Conservation (phyloP, 1,139 yeast genomes). For the Geotrichum phurueaensis region DNA sequence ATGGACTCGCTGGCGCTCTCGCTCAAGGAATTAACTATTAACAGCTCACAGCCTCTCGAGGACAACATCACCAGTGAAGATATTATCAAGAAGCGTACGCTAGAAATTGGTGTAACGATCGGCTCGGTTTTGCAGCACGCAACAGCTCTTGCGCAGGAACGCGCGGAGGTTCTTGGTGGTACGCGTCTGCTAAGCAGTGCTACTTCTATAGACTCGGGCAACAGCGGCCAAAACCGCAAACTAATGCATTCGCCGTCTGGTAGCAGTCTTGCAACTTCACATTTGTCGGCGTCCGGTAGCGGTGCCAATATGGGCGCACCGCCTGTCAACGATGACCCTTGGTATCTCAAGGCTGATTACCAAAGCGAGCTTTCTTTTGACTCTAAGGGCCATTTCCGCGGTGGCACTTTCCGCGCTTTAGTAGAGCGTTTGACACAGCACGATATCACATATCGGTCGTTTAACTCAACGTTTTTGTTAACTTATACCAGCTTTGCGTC, state of each 20-base stretch:
- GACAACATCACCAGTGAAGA: background rate
- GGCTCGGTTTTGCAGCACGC: background rate
- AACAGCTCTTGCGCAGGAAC: background rate
- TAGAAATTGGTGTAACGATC: background rate
- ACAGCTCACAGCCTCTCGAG: background rate
- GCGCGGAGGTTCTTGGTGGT: background rate
- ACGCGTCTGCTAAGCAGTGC: background rate
- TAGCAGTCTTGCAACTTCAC: background rate
- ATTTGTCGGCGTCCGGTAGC: slow-evolving; percentile 20
- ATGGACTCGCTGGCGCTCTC: slow-evolving; percentile 19
- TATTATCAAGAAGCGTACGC: background rate
- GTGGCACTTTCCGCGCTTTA: slow-evolving; percentile 77
- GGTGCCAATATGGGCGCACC: slow-evolving; percentile 17
- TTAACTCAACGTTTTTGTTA: slow-evolving; percentile 62
- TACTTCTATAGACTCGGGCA: background rate
- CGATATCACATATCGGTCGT: slow-evolving; percentile 56
- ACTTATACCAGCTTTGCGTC: slow-evolving; percentile 74
- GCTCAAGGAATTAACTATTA: background rate
- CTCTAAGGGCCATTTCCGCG: slow-evolving; percentile 66
- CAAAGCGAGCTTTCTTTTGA: slow-evolving; percentile 70
- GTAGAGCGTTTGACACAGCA: slow-evolving; percentile 82
- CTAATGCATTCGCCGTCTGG: background rate
- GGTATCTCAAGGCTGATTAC: slow-evolving; percentile 77
- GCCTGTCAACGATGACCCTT: slow-evolving; percentile 39
- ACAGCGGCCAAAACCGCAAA: background rate